Evolutionary conservation across 2,329 filamentous ascomycete species (phyloP), one percentile per base, ranked within the genome.

Genomic region (Tolypocladium pustulatum): DNA sequence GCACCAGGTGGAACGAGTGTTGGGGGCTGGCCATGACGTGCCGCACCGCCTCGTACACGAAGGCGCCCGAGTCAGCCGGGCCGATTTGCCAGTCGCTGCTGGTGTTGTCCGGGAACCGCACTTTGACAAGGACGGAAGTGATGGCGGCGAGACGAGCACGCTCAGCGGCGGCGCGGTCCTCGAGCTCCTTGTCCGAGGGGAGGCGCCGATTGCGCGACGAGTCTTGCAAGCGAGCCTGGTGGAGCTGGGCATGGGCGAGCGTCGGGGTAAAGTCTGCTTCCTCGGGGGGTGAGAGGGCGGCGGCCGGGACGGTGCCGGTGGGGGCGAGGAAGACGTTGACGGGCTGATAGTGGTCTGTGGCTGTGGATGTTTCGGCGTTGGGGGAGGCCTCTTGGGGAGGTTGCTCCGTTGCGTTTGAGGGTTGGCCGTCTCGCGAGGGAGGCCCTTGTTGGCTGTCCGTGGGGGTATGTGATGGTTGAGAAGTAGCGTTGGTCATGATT

Each of bases 91-190:
- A 87, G 56, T 91, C 84, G 37, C 91, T 84, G 57, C 87, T 85
- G 59, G 86, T 89, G 65, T 92, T 89, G 69, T 97, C 92, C 0
- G 93, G 93, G 65, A 97, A 92, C 32, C 92, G 88, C 55, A 97
- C 82, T 63, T 89, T 91, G 62, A 97, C 80, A 34, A 84, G 81
- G 37, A 96, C 82, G 37, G 83, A 82, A 56, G 82, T 84, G 61
- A 92, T 80, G 6, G 82, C 80, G 6, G 86, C 81, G 1, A 91
- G 76, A 62, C 80, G 86, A 36, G 86, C 84, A 54, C 83, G 81
- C 57, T 87, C 84, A 27, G 83, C 85, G 6, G 82, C 78, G 38
- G 85, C 86, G 63, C 86, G 84, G 30, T 86, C 85, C 40, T 85
- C 87, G 13, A 95, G 77, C 69, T 97, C 93, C 38, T 83, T 84